These are phyloP conservation scores for Neurospora intermedia DNA, from an alignment of 495 filamentous ascomycete species.

Conservation along the genomic window DNA sequence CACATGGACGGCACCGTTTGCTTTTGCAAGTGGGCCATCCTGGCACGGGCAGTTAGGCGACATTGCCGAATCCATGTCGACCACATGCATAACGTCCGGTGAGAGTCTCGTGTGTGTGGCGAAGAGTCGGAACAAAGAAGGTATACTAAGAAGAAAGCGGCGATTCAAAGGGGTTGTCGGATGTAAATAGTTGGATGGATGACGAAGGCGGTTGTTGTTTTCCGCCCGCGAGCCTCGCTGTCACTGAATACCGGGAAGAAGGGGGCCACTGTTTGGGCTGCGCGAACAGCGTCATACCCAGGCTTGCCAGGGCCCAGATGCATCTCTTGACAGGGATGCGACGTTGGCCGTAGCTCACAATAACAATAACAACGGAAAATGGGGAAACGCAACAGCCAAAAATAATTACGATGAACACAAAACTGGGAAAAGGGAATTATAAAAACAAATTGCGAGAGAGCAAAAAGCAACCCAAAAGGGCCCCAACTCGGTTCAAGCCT, in stretches of 20 bases:
- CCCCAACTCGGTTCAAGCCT: background rate
- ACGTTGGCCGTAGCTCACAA: background rate
- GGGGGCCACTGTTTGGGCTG: background rate
- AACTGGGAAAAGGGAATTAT: background rate
- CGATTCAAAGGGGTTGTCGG: background rate
- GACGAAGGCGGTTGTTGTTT: background rate
- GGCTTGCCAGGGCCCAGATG: background rate
- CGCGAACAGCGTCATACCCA: background rate
- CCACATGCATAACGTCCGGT: background rate
- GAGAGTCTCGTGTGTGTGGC: background rate
- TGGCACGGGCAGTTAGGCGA: background rate
- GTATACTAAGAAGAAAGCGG: background rate
- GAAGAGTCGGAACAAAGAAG: background rate
- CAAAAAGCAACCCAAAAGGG: background rate
- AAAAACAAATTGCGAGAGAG: background rate
- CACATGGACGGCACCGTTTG: background rate
- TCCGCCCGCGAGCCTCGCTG: background rate
- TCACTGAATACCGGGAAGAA: background rate
- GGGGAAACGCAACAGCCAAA: background rate
- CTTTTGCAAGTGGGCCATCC: background rate
- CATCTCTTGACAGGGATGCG: background rate
- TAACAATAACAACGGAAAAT: background rate
- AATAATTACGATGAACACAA: background rate
- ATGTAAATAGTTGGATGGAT: background rate
- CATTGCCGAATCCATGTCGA: background rate